phyloP scores from a whole-genome alignment of 83 land plant species.

The Picea engelmannii region DNA sequence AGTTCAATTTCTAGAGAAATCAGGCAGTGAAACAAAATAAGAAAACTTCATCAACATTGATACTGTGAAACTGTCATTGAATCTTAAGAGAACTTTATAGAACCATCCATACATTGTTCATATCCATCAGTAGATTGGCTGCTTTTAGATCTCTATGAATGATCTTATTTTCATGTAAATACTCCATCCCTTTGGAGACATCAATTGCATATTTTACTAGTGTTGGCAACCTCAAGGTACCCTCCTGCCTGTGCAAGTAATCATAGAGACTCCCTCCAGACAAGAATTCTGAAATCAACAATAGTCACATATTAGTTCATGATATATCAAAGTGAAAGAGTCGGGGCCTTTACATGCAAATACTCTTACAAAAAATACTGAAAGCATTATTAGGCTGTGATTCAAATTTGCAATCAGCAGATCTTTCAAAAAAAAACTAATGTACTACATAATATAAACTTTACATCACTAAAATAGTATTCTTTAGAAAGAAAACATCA shows the following conservation, averaged over 20 bases:
- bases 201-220: slow-evolving; percentile 86
- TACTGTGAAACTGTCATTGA: not conserved
- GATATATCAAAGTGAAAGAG: not conserved
- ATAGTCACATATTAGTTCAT: not conserved
- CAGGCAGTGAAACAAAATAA: not conserved
- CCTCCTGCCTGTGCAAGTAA: slow-evolving; percentile 71
- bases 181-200: slow-evolving; percentile 88
- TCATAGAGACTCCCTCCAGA: slow-evolving; percentile 91
- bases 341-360: too few relatives aligned
- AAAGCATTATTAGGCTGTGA: not conserved
- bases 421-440: not conserved
- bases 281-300: slow-evolving; percentile 72
- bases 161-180: slow-evolving; percentile 83
- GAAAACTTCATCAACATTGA: not conserved
- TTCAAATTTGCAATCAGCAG: not conserved
- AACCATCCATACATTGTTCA: slow-evolving; percentile 37
- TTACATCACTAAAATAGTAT: not conserved
- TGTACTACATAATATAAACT: not conserved
- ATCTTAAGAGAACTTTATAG: not conserved
- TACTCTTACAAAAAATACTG: too few relatives aligned
- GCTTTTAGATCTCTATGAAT: slow-evolving; percentile 93
- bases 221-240: slow-evolving; percentile 51
- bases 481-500: not conserved
- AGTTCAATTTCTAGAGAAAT: not conserved
- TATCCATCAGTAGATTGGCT: slow-evolving; percentile 86